These are phyloP conservation scores for Wilcoxina mikolae DNA, from an alignment of 495 filamentous ascomycete species.

Conservation along the genomic window DNA sequence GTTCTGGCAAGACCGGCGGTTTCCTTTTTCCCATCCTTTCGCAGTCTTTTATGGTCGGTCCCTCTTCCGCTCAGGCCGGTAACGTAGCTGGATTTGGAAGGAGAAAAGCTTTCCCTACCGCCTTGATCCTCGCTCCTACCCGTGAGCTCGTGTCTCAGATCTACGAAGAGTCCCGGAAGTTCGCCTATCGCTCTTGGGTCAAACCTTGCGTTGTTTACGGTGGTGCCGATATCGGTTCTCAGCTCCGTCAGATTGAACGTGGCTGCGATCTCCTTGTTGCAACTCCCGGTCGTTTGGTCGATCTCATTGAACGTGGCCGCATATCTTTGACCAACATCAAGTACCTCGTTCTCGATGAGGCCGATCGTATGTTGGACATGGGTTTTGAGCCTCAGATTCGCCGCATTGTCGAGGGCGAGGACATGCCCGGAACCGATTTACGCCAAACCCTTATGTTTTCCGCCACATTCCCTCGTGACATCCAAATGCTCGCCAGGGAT, in stretches of 20 bases:
- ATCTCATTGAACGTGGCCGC: constrained; percentile 58
- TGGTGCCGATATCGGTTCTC: constrained; percentile 51
- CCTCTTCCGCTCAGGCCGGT: constrained; percentile 67
- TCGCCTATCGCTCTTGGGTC: constrained; percentile 88
- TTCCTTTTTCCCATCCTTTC: constrained; percentile 83
- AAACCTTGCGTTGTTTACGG: constrained; percentile 87
- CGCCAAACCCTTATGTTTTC: constrained; percentile 85
- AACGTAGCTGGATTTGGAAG: constrained; percentile 24
- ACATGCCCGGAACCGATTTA: constrained; percentile 61
- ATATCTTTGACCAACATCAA: constrained; percentile 33
- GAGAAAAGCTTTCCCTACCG: constrained; percentile 57
- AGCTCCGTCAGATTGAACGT: constrained; percentile 54
- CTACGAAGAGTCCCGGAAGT: constrained; percentile 78
- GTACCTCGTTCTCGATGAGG: constrained; percentile 83
- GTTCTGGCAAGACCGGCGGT: constrained; percentile 89
- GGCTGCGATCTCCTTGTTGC: constrained; percentile 85
- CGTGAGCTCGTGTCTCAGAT: constrained; percentile 87
- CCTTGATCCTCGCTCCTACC: constrained; percentile 71
- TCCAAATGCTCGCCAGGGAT: constrained; percentile 57
- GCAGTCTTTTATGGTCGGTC: constrained; percentile 63
- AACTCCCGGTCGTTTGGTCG: constrained; percentile 70
- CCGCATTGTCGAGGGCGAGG: constrained; percentile 23
- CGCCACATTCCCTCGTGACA: constrained; percentile 70
- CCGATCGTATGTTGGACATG: constrained; percentile 70
- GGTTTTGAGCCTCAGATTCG: constrained; percentile 33